Evolutionary conservation across 164 flowering plant species (phyloP).

Genomic region (Macadamia tetraphylla): DNA sequence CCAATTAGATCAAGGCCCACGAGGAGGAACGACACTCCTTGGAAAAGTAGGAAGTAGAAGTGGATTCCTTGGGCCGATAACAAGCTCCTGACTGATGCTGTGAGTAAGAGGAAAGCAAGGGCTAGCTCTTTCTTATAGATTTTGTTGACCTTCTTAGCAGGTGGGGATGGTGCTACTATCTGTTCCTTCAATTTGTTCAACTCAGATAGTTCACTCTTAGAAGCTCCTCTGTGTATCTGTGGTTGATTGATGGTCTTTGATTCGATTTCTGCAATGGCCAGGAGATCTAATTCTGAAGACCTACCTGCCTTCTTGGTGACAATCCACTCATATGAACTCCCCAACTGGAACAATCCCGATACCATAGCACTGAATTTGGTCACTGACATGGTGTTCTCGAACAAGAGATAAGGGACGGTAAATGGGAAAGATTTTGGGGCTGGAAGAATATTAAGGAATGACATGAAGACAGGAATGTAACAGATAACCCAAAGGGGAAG

Average conservation of each 20-base stretch:
- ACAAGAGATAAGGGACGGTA: constrained; percentile 93
- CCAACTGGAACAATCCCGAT: constrained; percentile 92
- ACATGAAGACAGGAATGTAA: constrained; percentile 88
- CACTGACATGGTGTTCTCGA: constrained; percentile 97
- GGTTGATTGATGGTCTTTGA: constrained; percentile 10
- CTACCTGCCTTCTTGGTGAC: constrained; percentile 95
- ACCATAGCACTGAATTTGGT: constrained; percentile 98
- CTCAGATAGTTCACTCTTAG: constrained; percentile 50
- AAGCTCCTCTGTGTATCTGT: constrained; percentile 39
- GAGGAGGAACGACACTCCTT: constrained; percentile 73
- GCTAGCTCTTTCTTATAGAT: constrained; percentile 74
- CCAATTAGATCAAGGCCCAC: constrained; percentile 89
- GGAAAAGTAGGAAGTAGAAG: constrained; percentile 85
- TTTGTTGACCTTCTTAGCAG: constrained; percentile 72
- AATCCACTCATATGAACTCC: constrained; percentile 91
- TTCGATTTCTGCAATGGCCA: constrained; percentile 38
- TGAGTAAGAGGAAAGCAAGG: constrained; percentile 69
- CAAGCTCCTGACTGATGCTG: constrained; percentile 75
- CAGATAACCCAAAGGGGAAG: constrained; percentile 95
- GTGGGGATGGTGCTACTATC: constrained; percentile 15
- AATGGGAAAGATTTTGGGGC: constrained; percentile 92
- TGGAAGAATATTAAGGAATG: constrained; percentile 90
- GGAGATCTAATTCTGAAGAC: constrained; percentile 78
- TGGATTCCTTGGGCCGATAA: constrained; percentile 87
- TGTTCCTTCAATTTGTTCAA: constrained; percentile 30